Conservation (phyloP, 805 yeast species). For the Barnettozyma californica region DNA sequence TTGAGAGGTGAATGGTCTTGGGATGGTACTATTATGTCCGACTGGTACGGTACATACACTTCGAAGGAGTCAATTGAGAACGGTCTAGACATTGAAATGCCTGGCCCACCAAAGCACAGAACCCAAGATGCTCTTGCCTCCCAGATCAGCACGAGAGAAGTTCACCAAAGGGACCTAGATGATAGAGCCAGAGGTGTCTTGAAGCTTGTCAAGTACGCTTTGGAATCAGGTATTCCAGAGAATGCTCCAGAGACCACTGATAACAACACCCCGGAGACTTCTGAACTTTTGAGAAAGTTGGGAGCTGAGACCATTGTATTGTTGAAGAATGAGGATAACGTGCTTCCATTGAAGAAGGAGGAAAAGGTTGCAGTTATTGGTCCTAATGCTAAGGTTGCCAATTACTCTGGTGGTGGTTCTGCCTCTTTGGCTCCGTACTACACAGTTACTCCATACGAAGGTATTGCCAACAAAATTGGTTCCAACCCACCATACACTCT, state of each 20-base stretch:
- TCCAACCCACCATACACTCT: slow-evolving; percentile 25
- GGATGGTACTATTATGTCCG: slow-evolving; percentile 54
- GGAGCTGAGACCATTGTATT: slow-evolving; percentile 51
- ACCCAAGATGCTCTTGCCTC: slow-evolving; percentile 33
- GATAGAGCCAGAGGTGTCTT: slow-evolving; percentile 46
- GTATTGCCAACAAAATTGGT: slow-evolving; percentile 31
- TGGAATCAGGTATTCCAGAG: slow-evolving; percentile 32
- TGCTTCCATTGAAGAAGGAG: slow-evolving; percentile 42
- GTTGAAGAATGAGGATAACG: slow-evolving; percentile 44
- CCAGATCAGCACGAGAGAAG: slow-evolving; percentile 37
- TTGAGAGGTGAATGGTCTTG: slow-evolving; percentile 53
- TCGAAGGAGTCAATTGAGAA: slow-evolving; percentile 41
- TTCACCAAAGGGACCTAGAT: slow-evolving; percentile 36
- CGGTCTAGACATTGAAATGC: slow-evolving; percentile 64
- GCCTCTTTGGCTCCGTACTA: slow-evolving; percentile 47
- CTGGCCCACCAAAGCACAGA: slow-evolving; percentile 53
- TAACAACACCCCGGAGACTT: slow-evolving; percentile 44
- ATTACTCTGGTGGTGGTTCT: slow-evolving; percentile 60
- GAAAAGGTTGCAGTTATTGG: slow-evolving; percentile 50
- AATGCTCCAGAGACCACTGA: slow-evolving; percentile 22
- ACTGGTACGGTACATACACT: slow-evolving; percentile 58
- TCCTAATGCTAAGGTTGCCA: slow-evolving; percentile 47
- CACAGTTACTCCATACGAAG: slow-evolving; percentile 43
- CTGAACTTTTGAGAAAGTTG: slow-evolving; percentile 35
- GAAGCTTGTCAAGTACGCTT: slow-evolving; percentile 41